These are phyloP conservation scores for Cylindrotheca closterium DNA, from an alignment of 108 stramenopile species.

Conservation along the genomic window DNA sequence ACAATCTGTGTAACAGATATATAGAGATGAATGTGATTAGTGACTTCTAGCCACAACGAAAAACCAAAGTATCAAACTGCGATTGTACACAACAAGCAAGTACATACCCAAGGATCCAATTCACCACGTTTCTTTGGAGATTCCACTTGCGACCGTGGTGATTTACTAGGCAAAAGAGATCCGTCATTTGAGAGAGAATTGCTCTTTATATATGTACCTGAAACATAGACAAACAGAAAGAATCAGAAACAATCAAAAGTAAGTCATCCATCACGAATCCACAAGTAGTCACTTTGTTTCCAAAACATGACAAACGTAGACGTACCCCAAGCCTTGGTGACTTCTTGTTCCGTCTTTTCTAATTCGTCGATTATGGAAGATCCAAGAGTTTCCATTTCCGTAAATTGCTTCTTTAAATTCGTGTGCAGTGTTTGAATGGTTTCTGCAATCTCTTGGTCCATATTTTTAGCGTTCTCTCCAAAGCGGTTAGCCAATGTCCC, in stretches of 20 bases:
- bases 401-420: slow-evolving; percentile 40
- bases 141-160: neutral
- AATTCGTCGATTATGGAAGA: slow-evolving; percentile 65
- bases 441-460: slow-evolving; percentile 33
- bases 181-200: too few relatives aligned
- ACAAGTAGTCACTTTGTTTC: too few relatives aligned
- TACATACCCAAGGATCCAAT: slow-evolving; percentile 27
- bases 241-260: neutral
- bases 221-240: neutral
- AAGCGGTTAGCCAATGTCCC: slow-evolving; percentile 26
- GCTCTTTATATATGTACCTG: too few relatives aligned
- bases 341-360: slow-evolving; percentile 70
- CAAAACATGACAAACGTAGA: too few relatives aligned
- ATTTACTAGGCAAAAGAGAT: slow-evolving; percentile 5
- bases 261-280: slow-evolving; percentile 17
- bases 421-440: slow-evolving; percentile 38
- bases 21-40: slow-evolving; percentile 1
- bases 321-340: slow-evolving; percentile 55
- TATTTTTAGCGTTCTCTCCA: slow-evolving; percentile 30
- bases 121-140: neutral
- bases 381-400: slow-evolving; percentile 59
- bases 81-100: too few relatives aligned
- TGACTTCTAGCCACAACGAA: slow-evolving; percentile 1
- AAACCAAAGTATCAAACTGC: too few relatives aligned
- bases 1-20: slow-evolving; percentile 27